A percentile compares a stretch with the other conserved stretches of the same genome.
Evolutionary conservation across 75 land plant genomes (phyloP).

Genomic region (Pseudotsuga menziesii): DNA sequence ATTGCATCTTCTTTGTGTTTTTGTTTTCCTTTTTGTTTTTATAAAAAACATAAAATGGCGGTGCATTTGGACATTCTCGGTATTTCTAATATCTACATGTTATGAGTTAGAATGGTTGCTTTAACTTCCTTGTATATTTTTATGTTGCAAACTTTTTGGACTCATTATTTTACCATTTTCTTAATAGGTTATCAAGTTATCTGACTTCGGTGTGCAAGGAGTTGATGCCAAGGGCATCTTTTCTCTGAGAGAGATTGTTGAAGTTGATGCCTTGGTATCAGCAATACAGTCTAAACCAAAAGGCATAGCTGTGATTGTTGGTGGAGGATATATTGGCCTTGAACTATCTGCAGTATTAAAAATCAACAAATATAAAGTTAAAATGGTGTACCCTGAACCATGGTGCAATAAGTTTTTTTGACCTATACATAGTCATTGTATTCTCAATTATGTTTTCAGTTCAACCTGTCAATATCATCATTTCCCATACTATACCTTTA

Average conservation of each 20-base stretch:
- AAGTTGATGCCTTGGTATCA: conserved; percentile 82
- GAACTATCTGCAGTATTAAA: conserved; percentile 80
- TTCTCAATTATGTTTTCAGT: too few species aligned
- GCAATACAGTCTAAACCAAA: conserved; percentile 65
- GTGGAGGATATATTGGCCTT: conserved; percentile 99
- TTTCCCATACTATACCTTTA: not conserved
- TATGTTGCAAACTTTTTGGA: not conserved
- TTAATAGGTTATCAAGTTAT: conserved; percentile 69
- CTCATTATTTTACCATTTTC: not conserved
- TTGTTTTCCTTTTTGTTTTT: too few species aligned
- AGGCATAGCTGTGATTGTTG: conserved; percentile 87
- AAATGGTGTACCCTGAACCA: conserved; percentile 97
- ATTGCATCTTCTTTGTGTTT: not conserved
- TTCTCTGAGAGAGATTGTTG: conserved; percentile 90
- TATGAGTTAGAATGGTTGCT: not conserved
- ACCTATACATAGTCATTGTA: not conserved
- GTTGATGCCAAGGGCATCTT: conserved; percentile 92
- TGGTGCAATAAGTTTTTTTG: conserved; percentile 85
- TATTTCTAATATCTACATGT: not conserved
- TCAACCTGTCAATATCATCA: not conserved
- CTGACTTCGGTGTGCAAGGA: conserved; percentile 90
- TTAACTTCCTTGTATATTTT: not conserved
- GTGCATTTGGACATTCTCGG: not conserved
- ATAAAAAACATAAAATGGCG: not conserved
- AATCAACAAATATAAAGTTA: conserved; percentile 80